These are phyloP conservation scores for Aspergillus latus DNA, from an alignment of 2,329 filamentous ascomycete species.

Conservation along the genomic window DNA sequence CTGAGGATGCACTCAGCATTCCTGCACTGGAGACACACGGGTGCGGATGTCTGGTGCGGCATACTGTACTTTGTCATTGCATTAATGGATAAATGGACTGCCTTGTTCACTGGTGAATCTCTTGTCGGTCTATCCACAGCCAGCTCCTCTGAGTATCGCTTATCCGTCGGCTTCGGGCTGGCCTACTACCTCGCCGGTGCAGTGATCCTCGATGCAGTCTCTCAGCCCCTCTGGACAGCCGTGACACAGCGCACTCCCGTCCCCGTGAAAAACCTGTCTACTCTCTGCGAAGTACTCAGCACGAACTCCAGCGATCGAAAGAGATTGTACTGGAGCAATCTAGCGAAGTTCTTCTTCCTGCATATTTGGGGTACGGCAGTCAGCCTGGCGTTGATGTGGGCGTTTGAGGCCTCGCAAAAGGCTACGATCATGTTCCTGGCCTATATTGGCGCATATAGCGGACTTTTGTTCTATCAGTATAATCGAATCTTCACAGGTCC, in stretches of 20 bases:
- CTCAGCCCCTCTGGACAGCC: conserved; percentile 18
- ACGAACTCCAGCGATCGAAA: conserved; percentile 44
- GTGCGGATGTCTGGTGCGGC: conserved; percentile 54
- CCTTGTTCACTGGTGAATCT: conserved; percentile 47
- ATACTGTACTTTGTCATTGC: conserved; percentile 56
- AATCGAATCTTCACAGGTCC: conserved; percentile 54
- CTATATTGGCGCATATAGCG: conserved; percentile 52
- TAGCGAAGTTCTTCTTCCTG: conserved; percentile 50
- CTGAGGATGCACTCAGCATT: conserved; percentile 58
- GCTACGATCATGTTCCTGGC: conserved; percentile 52
- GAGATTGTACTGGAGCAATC: conserved; percentile 51
- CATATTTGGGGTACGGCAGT: conserved; percentile 54
- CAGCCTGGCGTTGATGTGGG: conserved; percentile 52
- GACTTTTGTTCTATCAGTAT: conserved; percentile 55
- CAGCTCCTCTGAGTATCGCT: conserved; percentile 40
- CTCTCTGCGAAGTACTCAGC: conserved; percentile 1
- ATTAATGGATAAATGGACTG: conserved; percentile 56
- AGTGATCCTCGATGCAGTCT: conserved; percentile 54
- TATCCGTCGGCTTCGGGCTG: conserved; percentile 54
- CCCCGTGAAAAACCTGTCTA: conserved; percentile 5
- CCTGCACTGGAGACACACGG: conserved; percentile 57
- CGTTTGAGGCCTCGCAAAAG: conserved; percentile 44
- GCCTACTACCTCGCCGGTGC: conserved; percentile 58
- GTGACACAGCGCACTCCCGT: conserved; percentile 8
- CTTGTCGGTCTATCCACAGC: conserved; percentile 42